A percentile compares a stretch with the other conserved stretches of the same genome.
These are phyloP conservation scores for Amphichorda felina DNA, from an alignment of 2,329 filamentous ascomycete species.

Conservation along the genomic window DNA sequence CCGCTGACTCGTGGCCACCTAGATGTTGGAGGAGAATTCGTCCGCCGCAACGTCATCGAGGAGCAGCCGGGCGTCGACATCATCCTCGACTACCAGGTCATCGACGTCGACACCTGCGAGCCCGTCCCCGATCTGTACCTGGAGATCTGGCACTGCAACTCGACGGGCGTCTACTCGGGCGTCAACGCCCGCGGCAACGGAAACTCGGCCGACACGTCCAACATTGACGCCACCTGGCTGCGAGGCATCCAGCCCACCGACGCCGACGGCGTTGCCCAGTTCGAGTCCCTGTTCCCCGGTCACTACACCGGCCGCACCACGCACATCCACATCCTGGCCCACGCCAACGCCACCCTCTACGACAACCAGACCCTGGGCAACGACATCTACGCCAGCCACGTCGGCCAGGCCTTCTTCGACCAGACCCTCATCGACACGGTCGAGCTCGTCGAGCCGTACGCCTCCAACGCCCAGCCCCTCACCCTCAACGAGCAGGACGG, in stretches of 20 bases:
- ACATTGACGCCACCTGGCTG: conserved; percentile 20
- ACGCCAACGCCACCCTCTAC: conserved; percentile 19
- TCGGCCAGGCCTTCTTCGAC: conserved; percentile 56
- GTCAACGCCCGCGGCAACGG: conserved; percentile 25
- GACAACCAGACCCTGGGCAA: conserved; percentile 21
- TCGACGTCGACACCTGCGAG: conserved; percentile 28
- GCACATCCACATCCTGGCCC: conserved; percentile 33
- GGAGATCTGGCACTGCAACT: conserved; percentile 32
- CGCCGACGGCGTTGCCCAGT: conserved; percentile 27
- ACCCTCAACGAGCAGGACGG: conserved; percentile 40
- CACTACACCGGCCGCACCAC: conserved; percentile 31
- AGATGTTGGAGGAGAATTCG: conserved; percentile 19
- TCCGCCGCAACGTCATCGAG: conserved; percentile 25
- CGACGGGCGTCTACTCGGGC: conserved; percentile 31
- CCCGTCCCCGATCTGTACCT: conserved; percentile 24
- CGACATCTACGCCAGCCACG: conserved; percentile 35
- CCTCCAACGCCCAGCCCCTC: conserved; percentile 28
- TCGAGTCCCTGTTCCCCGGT: conserved; percentile 30
- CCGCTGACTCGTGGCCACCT: no score
- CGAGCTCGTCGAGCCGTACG: conserved; percentile 34
- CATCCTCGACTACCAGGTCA: conserved; percentile 28
- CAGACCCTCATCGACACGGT: conserved; percentile 41
- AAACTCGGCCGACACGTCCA: conserved; percentile 23
- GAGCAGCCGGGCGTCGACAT: conserved; percentile 25
- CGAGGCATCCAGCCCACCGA: conserved; percentile 27